Conservation (phyloP, 768 basidiomycete species). For the Tubosaeta sp. region DNA sequence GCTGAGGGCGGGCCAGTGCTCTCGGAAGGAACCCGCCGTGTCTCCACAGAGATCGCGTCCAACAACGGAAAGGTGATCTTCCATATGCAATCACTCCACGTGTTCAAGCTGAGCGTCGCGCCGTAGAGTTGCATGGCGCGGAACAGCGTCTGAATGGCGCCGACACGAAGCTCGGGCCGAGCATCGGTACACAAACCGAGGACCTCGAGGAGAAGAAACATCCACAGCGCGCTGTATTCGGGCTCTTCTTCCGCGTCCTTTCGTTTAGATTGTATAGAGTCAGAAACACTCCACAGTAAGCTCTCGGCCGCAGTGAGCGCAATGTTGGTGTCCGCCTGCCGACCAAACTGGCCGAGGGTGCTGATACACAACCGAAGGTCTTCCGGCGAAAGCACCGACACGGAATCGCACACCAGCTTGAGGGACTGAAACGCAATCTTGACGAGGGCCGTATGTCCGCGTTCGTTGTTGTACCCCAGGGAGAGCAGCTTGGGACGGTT, state of each 20-base stretch:
- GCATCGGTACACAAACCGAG: constrained; percentile 77
- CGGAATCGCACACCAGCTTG: constrained; percentile 90
- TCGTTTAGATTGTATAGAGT: constrained; percentile 85
- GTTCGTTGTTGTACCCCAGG: constrained; percentile 57
- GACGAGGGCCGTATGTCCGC: constrained; percentile 68
- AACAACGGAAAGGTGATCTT: constrained; percentile 85
- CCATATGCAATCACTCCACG: constrained; percentile 93
- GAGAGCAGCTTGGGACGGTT: constrained; percentile 43
- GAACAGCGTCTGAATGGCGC: constrained; percentile 94
- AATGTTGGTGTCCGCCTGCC: constrained; percentile 93
- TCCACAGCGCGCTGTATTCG: constrained; percentile 87
- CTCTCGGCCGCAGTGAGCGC: constrained; percentile 92
- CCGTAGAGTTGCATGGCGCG: constrained; percentile 93
- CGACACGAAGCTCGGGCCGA: constrained; percentile 85
- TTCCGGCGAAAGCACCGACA: constrained; percentile 73
- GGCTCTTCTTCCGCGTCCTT: constrained; percentile 57
- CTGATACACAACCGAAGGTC: constrained; percentile 86
- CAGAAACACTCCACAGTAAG: constrained; percentile 92
- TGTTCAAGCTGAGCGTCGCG: constrained; percentile 70
- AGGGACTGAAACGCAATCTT: constrained; percentile 93
- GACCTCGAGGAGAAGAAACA: constrained; percentile 82
- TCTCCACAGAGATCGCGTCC: constrained; percentile 59
- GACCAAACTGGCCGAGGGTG: constrained; percentile 88
- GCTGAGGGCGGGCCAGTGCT: constrained; percentile 5
- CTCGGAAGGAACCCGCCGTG: constrained; percentile 35